phyloP scores from a whole-genome alignment of 768 basidiomycete species.

The Phylloporus arenicola region DNA sequence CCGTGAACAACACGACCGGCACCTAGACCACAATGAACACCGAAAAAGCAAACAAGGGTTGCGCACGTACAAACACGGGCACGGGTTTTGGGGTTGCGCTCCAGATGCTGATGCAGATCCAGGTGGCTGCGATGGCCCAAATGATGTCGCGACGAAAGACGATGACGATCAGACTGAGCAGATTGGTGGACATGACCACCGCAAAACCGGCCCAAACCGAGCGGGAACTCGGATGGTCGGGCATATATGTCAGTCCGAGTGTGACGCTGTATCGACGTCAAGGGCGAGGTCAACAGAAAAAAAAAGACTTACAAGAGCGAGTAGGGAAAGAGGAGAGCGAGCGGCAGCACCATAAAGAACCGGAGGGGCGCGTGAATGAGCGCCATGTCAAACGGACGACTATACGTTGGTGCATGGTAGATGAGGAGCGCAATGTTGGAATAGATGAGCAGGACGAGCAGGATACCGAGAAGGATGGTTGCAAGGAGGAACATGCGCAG shows the following conservation, averaged over 20 bases:
- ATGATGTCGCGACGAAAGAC: slow-evolving; percentile 60
- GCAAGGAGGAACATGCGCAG: slow-evolving; percentile 72
- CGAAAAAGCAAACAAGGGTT: not conserved
- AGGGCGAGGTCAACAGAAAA: no score
- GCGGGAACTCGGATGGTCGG: slow-evolving; percentile 43
- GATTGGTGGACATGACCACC: slow-evolving; percentile 60
- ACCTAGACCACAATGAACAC: slow-evolving; percentile 36
- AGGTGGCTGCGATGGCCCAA: slow-evolving; percentile 69
- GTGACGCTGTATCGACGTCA: slow-evolving; percentile 46
- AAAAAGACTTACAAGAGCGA: slow-evolving; percentile 44
- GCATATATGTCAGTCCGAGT: slow-evolving; percentile 54
- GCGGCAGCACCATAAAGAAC: slow-evolving; percentile 56
- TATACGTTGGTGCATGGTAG: slow-evolving; percentile 57
- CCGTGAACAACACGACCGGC: slow-evolving; percentile 57
- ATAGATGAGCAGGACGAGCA: slow-evolving; percentile 68
- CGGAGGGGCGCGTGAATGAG: slow-evolving; percentile 87
- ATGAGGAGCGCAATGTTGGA: slow-evolving; percentile 73
- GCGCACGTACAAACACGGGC: slow-evolving; percentile 52
- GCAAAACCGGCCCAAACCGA: slow-evolving; percentile 73
- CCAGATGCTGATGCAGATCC: slow-evolving; percentile 69
- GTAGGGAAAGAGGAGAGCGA: slow-evolving; percentile 43
- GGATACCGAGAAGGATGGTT: slow-evolving; percentile 66
- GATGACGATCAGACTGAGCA: slow-evolving; percentile 51
- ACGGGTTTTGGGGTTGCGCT: slow-evolving; percentile 53
- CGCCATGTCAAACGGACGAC: slow-evolving; percentile 66